These are phyloP conservation scores for Soucietia sequanensis DNA, from an alignment of 805 yeast genomes.

Conservation along the genomic window DNA sequence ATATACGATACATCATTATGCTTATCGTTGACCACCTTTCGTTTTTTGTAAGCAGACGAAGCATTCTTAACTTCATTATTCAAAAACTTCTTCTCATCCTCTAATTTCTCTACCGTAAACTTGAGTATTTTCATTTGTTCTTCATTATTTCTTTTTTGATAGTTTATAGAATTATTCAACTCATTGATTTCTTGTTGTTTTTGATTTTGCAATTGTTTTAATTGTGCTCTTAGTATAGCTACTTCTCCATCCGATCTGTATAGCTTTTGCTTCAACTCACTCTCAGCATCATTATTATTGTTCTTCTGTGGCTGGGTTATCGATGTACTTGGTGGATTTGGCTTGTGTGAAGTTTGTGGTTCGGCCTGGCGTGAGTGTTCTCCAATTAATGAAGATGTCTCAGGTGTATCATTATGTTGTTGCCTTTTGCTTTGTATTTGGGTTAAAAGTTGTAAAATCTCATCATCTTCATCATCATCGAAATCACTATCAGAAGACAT, in stretches of 20 bases:
- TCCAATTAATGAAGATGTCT: neutral
- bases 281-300: conserved; percentile 1
- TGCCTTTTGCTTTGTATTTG: conserved; percentile 12
- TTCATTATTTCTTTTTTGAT: conserved; percentile 18
- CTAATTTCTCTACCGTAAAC: conserved; percentile 33
- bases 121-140: conserved; percentile 31
- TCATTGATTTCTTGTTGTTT: conserved; percentile 35
- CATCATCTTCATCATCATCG: conserved; percentile 41
- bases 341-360: conserved; percentile 2
- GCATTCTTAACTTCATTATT: conserved; percentile 34
- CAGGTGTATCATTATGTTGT: neutral
- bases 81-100: conserved; percentile 43
- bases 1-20: neutral
- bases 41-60: conserved; percentile 15
- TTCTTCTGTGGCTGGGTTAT: conserved; percentile 2
- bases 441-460: conserved; percentile 48
- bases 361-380: neutral
- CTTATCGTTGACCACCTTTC: conserved; percentile 12
- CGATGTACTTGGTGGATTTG: conserved; percentile 3
- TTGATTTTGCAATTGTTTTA: conserved; percentile 45
- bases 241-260: conserved; percentile 74
- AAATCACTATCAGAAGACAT: conserved; percentile 26
- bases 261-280: conserved; percentile 27
- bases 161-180: conserved; percentile 17
- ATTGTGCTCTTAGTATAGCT: conserved; percentile 68